Evolutionary conservation across 2,329 filamentous ascomycete species (phyloP).

Genomic region (Cercospora janseana): DNA sequence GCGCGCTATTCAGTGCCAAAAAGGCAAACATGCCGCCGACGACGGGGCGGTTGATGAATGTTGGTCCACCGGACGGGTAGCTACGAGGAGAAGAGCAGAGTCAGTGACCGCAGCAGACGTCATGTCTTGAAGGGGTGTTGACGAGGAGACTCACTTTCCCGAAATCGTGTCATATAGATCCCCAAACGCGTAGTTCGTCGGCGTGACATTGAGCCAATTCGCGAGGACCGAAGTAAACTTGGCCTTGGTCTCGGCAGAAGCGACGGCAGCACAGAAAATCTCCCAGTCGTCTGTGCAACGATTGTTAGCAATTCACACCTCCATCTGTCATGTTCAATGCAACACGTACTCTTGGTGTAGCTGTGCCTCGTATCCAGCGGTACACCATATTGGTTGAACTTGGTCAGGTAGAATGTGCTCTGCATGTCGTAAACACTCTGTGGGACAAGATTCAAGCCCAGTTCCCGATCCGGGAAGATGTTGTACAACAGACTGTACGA

Average conservation of each 20-base stretch:
- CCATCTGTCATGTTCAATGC: neutral
- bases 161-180: constrained; percentile 53
- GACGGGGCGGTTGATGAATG: constrained; percentile 53
- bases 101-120: constrained; percentile 11
- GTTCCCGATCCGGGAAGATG: constrained; percentile 50
- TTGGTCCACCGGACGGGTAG: constrained; percentile 28
- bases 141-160: constrained; percentile 36
- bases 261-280: constrained; percentile 50
- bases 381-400: constrained; percentile 51
- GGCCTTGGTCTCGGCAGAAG: constrained; percentile 43
- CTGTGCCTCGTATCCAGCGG: constrained; percentile 53
- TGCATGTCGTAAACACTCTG: constrained; percentile 54
- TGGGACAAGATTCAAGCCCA: constrained; percentile 51
- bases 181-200: constrained; percentile 49
- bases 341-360: constrained; percentile 31
- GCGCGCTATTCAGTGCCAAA: constrained; percentile 40
- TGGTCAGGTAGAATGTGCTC: constrained; percentile 54
- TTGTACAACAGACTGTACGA: constrained; percentile 53
- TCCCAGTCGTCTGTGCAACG: constrained; percentile 49
- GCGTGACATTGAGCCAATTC: constrained; percentile 51
- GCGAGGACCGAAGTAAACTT: constrained; percentile 51
- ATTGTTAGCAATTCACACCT: neutral
- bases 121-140: neutral
- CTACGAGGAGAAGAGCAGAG: neutral
- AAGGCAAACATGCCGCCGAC: constrained; percentile 54